Conservation (phyloP, 2,329 filamentous ascomycete genomes). For the Colletotrichum liriopes region DNA sequence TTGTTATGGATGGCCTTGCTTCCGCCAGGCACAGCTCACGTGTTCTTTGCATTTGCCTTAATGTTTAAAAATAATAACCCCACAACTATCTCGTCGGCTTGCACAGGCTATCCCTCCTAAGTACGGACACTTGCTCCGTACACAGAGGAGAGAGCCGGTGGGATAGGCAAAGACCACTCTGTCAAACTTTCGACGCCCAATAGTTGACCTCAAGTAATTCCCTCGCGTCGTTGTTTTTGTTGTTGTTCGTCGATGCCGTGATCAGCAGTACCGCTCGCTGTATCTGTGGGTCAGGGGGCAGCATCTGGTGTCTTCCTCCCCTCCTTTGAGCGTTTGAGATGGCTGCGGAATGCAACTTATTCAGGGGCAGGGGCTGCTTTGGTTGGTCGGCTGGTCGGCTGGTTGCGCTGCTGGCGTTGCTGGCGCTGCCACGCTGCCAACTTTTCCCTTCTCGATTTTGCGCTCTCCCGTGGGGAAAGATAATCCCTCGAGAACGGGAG, state of each 20-base stretch:
- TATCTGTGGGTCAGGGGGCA: slow-evolving; percentile 10
- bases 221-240: neutral
- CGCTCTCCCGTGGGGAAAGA: slow-evolving; percentile 35
- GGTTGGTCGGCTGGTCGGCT: slow-evolving; percentile 5
- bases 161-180: neutral
- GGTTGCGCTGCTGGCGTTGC: slow-evolving; percentile 10
- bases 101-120: neutral
- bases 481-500: slow-evolving; percentile 24
- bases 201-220: neutral
- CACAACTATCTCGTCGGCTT: neutral
- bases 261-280: neutral
- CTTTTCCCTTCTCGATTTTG: neutral
- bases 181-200: neutral
- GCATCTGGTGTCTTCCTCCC: neutral
- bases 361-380: slow-evolving; percentile 9
- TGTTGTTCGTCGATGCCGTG: slow-evolving; percentile 7
- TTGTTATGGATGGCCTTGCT: slow-evolving; percentile 22
- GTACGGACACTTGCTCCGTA: slow-evolving; percentile 3
- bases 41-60: slow-evolving; percentile 1
- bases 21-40: slow-evolving; percentile 32
- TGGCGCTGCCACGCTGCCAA: slow-evolving; percentile 3
- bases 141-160: neutral
- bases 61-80: slow-evolving; percentile 14
- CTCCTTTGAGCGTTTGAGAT: slow-evolving; percentile 8
- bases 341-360: slow-evolving; percentile 19